These are phyloP conservation scores for Aspergillus fructus DNA, from an alignment of 2,329 filamentous ascomycete species.

Conservation along the genomic window DNA sequence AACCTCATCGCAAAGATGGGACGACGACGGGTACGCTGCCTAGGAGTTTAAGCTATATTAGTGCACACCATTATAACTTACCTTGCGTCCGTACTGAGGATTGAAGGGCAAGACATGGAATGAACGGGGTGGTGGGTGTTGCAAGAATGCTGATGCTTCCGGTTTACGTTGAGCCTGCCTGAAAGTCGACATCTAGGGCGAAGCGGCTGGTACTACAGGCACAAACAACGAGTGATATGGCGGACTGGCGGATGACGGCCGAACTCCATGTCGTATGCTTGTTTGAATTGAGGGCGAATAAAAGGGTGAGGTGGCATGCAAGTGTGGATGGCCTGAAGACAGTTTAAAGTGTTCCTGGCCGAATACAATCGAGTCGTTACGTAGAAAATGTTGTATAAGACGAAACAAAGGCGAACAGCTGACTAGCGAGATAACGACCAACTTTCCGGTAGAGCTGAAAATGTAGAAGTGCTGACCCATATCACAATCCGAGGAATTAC, in stretches of 20 bases:
- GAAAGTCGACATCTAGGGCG: conserved; percentile 4
- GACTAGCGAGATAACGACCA: conserved; percentile 42
- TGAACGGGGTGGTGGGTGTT: not conserved
- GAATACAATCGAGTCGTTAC: conserved; percentile 47
- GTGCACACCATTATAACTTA: conserved; percentile 3
- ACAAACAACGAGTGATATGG: conserved; percentile 20
- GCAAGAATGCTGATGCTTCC: not conserved
- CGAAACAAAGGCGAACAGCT: conserved; percentile 41
- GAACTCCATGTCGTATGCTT: conserved; percentile 17
- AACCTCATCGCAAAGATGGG: not conserved
- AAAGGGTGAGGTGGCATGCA: conserved; percentile 9
- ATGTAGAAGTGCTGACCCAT: conserved; percentile 42
- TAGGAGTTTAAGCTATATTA: not conserved
- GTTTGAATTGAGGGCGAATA: conserved; percentile 10
- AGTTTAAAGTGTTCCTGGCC: conserved; percentile 26
- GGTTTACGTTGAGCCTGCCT: conserved; percentile 10
- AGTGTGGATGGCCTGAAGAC: conserved; percentile 14
- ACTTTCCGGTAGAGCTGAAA: conserved; percentile 36
- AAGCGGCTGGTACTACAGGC: conserved; percentile 24
- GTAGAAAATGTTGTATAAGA: conserved; percentile 36
- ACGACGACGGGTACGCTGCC: not conserved
- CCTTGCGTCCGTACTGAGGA: not conserved
- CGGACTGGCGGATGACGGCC: conserved; percentile 19
- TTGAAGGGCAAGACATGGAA: not conserved
- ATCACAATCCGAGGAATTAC: conserved; percentile 47